A percentile compares a stretch with the other conserved stretches of the same genome.
These are phyloP conservation scores for Plasmopara muralis DNA, from an alignment of 352 stramenopile genomes.

Conservation along the genomic window DNA sequence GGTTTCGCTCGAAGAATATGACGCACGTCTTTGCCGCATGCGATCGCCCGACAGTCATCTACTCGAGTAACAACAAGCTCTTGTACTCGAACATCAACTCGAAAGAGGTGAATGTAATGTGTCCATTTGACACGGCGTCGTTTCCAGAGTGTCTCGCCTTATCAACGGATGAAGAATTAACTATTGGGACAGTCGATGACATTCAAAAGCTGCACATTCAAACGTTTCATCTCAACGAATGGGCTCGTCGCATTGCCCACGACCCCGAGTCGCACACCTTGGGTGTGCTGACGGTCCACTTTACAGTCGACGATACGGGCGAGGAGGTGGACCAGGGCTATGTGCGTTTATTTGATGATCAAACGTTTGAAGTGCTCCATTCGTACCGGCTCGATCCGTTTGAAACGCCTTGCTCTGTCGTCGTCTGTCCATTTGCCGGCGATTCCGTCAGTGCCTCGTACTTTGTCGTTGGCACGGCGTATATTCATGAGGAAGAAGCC, in stretches of 20 bases:
- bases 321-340: constrained; percentile 87
- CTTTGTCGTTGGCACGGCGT: constrained; percentile 86
- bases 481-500: constrained; percentile 91
- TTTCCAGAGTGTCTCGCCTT: constrained; percentile 95
- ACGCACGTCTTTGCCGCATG: constrained; percentile 95
- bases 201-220: constrained; percentile 99
- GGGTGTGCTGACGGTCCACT: constrained; percentile 75
- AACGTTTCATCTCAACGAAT: constrained; percentile 91
- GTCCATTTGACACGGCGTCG: constrained; percentile 85
- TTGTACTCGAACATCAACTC: constrained; percentile 94
- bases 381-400: constrained; percentile 85
- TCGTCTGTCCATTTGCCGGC: constrained; percentile 72
- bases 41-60: constrained; percentile 97
- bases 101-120: constrained; percentile 91
- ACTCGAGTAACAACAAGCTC: constrained; percentile 93
- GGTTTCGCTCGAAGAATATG: constrained; percentile 89
- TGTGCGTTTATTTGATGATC: constrained; percentile 94
- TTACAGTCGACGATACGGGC: constrained; percentile 72
- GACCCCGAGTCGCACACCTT: constrained; percentile 74
- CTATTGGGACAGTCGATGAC: constrained; percentile 96
- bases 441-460: constrained; percentile 72
- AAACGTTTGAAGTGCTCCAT: constrained; percentile 92
- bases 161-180: constrained; percentile 91
- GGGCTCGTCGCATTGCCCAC: constrained; percentile 89
- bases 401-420: constrained; percentile 82